Percentiles rank a stretch among this genome's conserved stretches.
phyloP scores from a whole-genome alignment of 139 green algal species.

The Pseudopediastrum boryanum region DNA sequence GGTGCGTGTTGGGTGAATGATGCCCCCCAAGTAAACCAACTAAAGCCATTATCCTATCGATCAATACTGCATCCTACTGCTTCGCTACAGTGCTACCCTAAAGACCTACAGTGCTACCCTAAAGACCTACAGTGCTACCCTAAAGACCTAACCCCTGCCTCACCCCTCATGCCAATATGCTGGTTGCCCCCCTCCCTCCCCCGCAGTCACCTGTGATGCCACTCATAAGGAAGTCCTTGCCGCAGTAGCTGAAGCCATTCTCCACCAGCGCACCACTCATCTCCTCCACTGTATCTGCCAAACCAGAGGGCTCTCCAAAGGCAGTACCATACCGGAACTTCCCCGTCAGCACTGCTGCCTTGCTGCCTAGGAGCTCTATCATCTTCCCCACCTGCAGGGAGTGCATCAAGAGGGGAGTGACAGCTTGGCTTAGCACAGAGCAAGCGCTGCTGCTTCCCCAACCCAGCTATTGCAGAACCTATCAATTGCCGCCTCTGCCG shows the following conservation, averaged over 20 bases:
- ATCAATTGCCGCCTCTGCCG: no score
- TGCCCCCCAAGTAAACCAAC: no score
- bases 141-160: background rate
- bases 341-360: slow-evolving; percentile 80
- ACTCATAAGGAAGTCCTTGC: slow-evolving; percentile 89
- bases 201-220: slow-evolving; percentile 95
- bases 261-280: slow-evolving; percentile 80
- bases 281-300: slow-evolving; percentile 78
- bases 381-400: slow-evolving; percentile 93
- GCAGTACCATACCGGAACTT: slow-evolving; percentile 90
- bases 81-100: background rate
- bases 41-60: no score
- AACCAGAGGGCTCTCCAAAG: slow-evolving; percentile 89
- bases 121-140: background rate
- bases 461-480: no score
- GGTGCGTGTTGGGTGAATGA: no score
- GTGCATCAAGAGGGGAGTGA: slow-evolving; percentile 4
- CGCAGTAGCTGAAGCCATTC: slow-evolving; percentile 91
- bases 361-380: slow-evolving; percentile 96
- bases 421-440: background rate
- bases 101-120: background rate
- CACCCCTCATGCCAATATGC: no score
- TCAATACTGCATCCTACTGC: no score
- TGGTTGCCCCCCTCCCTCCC: no score
- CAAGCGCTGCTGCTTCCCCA: no score